Evolutionary conservation across 2,329 filamentous ascomycete genomes (phyloP).

Genomic region (Nothopassalora personata): DNA sequence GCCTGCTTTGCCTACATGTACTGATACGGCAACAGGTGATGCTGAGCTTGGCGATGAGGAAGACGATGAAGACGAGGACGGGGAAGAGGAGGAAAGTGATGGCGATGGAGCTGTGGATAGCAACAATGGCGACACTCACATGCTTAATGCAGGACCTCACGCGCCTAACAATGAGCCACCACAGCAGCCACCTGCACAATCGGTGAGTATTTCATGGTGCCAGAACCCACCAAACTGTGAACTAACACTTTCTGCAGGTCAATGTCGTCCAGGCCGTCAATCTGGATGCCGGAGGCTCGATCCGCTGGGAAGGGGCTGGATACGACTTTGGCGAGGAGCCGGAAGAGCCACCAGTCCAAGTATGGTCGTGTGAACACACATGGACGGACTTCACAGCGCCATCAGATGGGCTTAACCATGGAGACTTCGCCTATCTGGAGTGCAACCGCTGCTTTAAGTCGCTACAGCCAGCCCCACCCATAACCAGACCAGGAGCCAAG

Average conservation of each 20-base stretch:
- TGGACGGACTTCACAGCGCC: conserved; percentile 12
- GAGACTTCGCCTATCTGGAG: conserved; percentile 13
- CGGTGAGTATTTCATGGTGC: background rate
- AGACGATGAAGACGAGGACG: conserved; percentile 18
- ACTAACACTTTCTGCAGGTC: background rate
- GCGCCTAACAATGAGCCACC: background rate
- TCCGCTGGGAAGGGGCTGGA: conserved; percentile 30
- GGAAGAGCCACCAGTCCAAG: conserved; percentile 18
- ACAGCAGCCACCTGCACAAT: background rate
- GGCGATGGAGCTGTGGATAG: conserved; percentile 25
- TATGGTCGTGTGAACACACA: conserved; percentile 26
- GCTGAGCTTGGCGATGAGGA: conserved; percentile 20
- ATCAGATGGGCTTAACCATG: conserved; percentile 13
- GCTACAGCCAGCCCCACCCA: background rate
- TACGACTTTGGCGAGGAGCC: conserved; percentile 37
- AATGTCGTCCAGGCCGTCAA: conserved; percentile 19
- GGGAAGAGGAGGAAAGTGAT: conserved; percentile 20
- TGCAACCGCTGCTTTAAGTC: conserved; percentile 7
- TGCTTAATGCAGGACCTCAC: background rate
- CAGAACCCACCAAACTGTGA: background rate
- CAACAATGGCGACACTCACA: background rate
- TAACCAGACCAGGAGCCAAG: background rate
- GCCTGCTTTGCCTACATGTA: conserved; percentile 16
- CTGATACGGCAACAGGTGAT: conserved; percentile 16
- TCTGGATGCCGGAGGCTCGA: conserved; percentile 31